phyloP scores from a whole-genome alignment of 2,329 filamentous ascomycete genomes.

The Sporothrix pallida region DNA sequence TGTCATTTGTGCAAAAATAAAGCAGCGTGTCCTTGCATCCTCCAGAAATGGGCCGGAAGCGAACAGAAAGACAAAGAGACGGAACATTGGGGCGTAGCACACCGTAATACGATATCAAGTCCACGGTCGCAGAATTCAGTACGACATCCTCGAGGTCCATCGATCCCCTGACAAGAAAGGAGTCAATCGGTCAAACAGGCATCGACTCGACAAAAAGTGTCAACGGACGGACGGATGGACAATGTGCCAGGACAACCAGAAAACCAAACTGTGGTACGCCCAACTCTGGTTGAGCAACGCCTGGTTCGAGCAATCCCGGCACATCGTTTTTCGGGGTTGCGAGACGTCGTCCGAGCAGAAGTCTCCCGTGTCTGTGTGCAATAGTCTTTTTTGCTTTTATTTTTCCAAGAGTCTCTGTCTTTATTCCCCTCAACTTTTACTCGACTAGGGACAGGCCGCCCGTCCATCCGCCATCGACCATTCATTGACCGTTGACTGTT shows the following conservation, averaged over 20 bases:
- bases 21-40: not conserved
- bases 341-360: conserved; percentile 13
- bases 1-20: conserved; percentile 26
- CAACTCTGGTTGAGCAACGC: conserved; percentile 11
- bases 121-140: not conserved
- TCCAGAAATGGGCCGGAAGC: not conserved
- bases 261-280: not conserved
- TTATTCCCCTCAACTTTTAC: not conserved
- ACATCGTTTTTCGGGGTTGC: conserved; percentile 22
- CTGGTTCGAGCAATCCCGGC: conserved; percentile 20
- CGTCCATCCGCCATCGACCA: conserved; percentile 7
- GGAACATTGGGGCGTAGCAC: conserved; percentile 17
- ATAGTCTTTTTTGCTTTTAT: not conserved
- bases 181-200: too few relatives aligned
- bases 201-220: too few relatives aligned
- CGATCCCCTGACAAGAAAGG: not conserved
- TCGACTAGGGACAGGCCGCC: not conserved
- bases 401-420: too few relatives aligned
- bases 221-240: not conserved
- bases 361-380: not conserved
- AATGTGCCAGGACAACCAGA: not conserved
- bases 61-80: not conserved
- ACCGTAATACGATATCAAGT: conserved; percentile 1
- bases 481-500: not conserved
- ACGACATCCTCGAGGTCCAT: not conserved